Percentiles rank a stretch among this genome's conserved stretches.
These are phyloP conservation scores for Capsicum baccatum DNA, from an alignment of 257 asterid species.

Conservation along the genomic window DNA sequence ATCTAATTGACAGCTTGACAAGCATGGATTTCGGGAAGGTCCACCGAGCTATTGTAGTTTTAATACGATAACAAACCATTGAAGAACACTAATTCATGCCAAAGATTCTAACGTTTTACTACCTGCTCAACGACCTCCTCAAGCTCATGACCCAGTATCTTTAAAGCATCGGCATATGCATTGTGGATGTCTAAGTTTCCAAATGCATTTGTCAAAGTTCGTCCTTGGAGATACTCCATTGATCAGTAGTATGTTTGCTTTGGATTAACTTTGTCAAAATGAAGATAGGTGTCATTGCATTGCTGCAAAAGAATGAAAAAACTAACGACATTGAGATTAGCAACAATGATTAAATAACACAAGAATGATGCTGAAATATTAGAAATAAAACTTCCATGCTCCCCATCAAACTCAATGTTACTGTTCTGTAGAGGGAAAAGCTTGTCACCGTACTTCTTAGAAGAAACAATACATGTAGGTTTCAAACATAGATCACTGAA, in stretches of 20 bases:
- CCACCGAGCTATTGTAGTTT: constrained; percentile 1
- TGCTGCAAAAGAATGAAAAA: constrained; percentile 55
- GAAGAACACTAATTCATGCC: constrained; percentile 21
- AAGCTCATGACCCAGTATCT: constrained; percentile 82
- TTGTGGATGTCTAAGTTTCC: constrained; percentile 86
- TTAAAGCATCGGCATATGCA: constrained; percentile 88
- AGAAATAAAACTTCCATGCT: constrained; percentile 19
- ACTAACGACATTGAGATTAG: constrained; percentile 26
- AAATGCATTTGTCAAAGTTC: constrained; percentile 94
- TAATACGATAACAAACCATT: constrained; percentile 5
- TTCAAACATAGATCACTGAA: background rate
- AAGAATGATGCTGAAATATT: background rate
- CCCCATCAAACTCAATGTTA: background rate
- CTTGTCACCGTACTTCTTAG: background rate
- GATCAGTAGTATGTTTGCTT: constrained; percentile 97
- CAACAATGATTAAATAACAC: background rate
- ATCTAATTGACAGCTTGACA: constrained; percentile 15
- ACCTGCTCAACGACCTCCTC: constrained; percentile 96
- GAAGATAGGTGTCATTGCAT: constrained; percentile 94
- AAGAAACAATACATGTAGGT: background rate
- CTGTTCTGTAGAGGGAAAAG: constrained; percentile 4
- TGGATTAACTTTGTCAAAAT: constrained; percentile 84
- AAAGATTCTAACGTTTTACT: constrained; percentile 33
- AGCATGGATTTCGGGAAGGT: constrained; percentile 4
- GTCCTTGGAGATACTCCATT: constrained; percentile 99